Percentiles rank a stretch among this genome's conserved stretches.
These are phyloP conservation scores for Parasarocladium wereldwijsianum DNA, from an alignment of 2,329 filamentous ascomycete genomes.

Conservation along the genomic window DNA sequence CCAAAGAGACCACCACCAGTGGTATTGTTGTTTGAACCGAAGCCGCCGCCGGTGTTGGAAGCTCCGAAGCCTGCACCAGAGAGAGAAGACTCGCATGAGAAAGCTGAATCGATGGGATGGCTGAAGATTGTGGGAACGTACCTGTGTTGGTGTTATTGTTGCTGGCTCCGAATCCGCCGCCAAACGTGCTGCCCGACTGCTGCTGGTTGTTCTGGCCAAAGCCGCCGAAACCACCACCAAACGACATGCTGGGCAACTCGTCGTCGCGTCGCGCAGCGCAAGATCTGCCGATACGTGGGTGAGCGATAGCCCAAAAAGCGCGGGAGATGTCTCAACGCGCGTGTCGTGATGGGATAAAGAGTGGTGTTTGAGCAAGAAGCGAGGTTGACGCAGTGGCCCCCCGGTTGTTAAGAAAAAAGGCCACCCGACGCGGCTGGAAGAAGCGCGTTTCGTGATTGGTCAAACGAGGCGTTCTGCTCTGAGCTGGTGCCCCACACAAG, in stretches of 20 bases:
- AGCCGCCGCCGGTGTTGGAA: slow-evolving; percentile 21
- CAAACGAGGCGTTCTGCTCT: too few relatives aligned
- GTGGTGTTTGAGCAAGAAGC: not conserved
- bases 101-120: not conserved
- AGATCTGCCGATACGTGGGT: too few relatives aligned
- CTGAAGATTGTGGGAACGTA: slow-evolving; percentile 24
- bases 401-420: too few relatives aligned
- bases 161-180: slow-evolving; percentile 35
- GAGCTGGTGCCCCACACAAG: too few relatives aligned
- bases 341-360: slow-evolving; percentile 4
- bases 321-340: slow-evolving; percentile 3
- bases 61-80: slow-evolving; percentile 20
- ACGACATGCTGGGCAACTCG: slow-evolving; percentile 38
- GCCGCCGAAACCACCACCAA: slow-evolving; percentile 37
- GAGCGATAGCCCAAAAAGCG: slow-evolving; percentile 2
- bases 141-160: slow-evolving; percentile 27
- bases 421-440: too few relatives aligned
- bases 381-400: slow-evolving; percentile 1
- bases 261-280: not conserved
- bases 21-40: slow-evolving; percentile 22
- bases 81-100: slow-evolving; percentile 12
- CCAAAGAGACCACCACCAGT: slow-evolving; percentile 31
- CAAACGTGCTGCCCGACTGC: slow-evolving; percentile 32
- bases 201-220: slow-evolving; percentile 44
- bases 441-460: too few relatives aligned